A percentile compares a stretch with the other conserved stretches of the same genome.
These are phyloP conservation scores for Candida sakaeoensis DNA, from an alignment of 805 yeast genomes.

Conservation along the genomic window DNA sequence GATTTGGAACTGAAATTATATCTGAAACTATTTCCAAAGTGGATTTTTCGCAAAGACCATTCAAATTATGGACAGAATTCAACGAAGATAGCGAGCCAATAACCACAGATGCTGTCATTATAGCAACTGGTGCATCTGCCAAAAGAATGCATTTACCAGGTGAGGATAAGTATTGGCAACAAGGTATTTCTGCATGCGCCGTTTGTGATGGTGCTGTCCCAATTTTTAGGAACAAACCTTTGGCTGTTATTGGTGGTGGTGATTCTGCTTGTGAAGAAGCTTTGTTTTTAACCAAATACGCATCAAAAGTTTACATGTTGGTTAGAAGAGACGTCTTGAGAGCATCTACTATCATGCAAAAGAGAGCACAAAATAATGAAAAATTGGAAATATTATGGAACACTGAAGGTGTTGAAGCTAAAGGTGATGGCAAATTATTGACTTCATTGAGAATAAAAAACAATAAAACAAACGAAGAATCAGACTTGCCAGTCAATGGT, in stretches of 20 bases:
- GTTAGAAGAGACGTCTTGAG: slow-evolving; percentile 93
- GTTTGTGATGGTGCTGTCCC: slow-evolving; percentile 99
- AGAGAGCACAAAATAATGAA: slow-evolving; percentile 77
- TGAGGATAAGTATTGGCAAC: slow-evolving; percentile 98
- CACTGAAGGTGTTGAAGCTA: slow-evolving; percentile 80
- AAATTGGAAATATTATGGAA: slow-evolving; percentile 90
- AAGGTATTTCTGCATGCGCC: slow-evolving; percentile 98
- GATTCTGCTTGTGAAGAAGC: slow-evolving; percentile 99
- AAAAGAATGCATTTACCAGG: slow-evolving; percentile 92
- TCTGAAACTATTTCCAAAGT: slow-evolving; percentile 94
- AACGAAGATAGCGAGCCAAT: slow-evolving; percentile 88
- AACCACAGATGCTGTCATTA: slow-evolving; percentile 86
- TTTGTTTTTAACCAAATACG: slow-evolving; percentile 92
- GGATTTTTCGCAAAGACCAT: slow-evolving; percentile 83
- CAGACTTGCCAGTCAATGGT: slow-evolving; percentile 78
- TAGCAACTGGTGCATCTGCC: slow-evolving; percentile 99
- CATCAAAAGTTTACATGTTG: slow-evolving; percentile 87
- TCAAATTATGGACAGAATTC: slow-evolving; percentile 96
- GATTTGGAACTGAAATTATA: slow-evolving; percentile 90
- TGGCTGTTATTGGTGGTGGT: slow-evolving; percentile 98
- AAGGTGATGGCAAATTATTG: slow-evolving; percentile 89
- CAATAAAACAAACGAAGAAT: slow-evolving; percentile 64
- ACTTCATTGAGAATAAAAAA: slow-evolving; percentile 61
- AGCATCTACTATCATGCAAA: slow-evolving; percentile 97
- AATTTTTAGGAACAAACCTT: slow-evolving; percentile 94